Conservation (phyloP, 495 filamentous ascomycete species). For the Beverwykella pulmonaria region DNA sequence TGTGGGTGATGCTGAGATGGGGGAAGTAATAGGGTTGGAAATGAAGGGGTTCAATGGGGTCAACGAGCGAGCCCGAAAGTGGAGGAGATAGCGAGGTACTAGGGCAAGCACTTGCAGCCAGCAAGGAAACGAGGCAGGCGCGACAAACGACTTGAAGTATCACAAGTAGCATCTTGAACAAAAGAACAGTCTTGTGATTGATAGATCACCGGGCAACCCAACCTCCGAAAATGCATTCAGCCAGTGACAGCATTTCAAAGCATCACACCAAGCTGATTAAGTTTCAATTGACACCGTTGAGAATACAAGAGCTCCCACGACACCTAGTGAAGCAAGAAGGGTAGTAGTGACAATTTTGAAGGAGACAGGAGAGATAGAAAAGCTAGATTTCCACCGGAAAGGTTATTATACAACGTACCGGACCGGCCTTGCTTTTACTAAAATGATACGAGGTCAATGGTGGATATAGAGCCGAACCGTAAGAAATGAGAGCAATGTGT, state of each 20-base stretch:
- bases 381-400: constrained; percentile 28
- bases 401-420: constrained; percentile 36
- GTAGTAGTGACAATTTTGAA: constrained; percentile 9
- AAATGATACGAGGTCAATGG: constrained; percentile 28
- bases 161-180: not conserved
- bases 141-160: not conserved
- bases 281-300: constrained; percentile 5
- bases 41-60: not conserved
- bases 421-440: constrained; percentile 37
- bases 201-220: not conserved
- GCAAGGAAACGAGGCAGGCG: not conserved
- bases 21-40: not conserved
- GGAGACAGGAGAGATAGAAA: constrained; percentile 8
- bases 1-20: not conserved
- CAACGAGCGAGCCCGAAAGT: not conserved
- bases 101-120: no score
- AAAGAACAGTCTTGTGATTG: constrained; percentile 7
- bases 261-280: constrained; percentile 10
- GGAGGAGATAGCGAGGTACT: not conserved
- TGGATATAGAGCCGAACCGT: constrained; percentile 13
- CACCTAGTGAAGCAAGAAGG: constrained; percentile 8
- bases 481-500: constrained; percentile 3
- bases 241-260: constrained; percentile 23
- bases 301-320: constrained; percentile 6
- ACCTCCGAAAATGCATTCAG: constrained; percentile 19